Conservation (phyloP, 2,329 filamentous ascomycete genomes). For the Hymenoscyphus scutula region DNA sequence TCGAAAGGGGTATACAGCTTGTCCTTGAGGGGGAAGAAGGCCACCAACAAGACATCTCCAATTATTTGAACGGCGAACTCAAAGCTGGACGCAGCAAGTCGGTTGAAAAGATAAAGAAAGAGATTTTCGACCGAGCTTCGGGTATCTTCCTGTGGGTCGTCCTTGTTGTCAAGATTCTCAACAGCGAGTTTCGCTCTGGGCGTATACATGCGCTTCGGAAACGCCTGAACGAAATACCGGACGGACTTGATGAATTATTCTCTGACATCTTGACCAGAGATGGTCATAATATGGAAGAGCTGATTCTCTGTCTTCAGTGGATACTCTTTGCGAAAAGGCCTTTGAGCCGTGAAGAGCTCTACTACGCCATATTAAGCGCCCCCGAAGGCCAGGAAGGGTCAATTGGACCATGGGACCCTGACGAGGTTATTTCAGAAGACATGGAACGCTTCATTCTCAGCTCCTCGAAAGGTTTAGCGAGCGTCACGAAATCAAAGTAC, state of each 20-base stretch:
- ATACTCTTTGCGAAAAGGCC: conserved; percentile 46
- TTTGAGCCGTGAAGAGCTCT: conserved; percentile 27
- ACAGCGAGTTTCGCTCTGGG: background rate
- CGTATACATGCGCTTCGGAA: conserved; percentile 31
- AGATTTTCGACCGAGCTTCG: background rate
- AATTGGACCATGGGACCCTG: conserved; percentile 25
- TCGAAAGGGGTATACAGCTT: conserved; percentile 21
- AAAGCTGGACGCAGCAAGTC: background rate
- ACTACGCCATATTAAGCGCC: conserved; percentile 24
- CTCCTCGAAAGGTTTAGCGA: conserved; percentile 44
- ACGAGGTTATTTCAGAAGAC: conserved; percentile 30
- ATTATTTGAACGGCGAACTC: background rate
- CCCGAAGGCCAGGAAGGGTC: too few relatives aligned
- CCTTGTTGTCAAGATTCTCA: background rate
- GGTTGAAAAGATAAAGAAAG: background rate
- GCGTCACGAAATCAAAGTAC: conserved; percentile 35
- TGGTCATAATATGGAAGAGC: conserved; percentile 37
- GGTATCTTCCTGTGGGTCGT: background rate
- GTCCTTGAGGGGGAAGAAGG: conserved; percentile 27
- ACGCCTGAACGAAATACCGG: conserved; percentile 35
- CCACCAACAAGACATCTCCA: background rate
- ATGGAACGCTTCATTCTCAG: conserved; percentile 39
- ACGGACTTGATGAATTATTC: conserved; percentile 21
- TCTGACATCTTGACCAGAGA: conserved; percentile 41
- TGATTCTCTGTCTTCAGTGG: conserved; percentile 51